A percentile compares a stretch with the other conserved stretches of the same genome.
phyloP scores from a whole-genome alignment of 2,329 filamentous ascomycete genomes.

The Aspergillus sclerotialis region DNA sequence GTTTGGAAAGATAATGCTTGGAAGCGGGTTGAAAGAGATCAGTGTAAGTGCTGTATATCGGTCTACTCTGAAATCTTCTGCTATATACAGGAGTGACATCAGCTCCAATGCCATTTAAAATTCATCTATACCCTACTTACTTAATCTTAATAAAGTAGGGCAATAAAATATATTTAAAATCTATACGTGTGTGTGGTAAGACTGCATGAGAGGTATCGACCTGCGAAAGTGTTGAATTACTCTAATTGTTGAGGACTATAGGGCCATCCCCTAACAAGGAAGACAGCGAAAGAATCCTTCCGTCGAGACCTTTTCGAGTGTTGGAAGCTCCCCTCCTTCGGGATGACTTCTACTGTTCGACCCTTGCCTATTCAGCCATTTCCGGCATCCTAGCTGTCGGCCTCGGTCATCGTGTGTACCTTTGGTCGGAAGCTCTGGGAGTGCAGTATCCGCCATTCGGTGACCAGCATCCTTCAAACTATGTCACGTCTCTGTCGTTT shows the following conservation, averaged over 20 bases:
- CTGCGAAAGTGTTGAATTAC: too few relatives aligned
- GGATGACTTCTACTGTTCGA: constrained; percentile 92
- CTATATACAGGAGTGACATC: neutral
- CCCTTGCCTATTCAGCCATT: constrained; percentile 74
- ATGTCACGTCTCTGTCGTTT: constrained; percentile 82
- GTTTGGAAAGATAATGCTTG: constrained; percentile 36
- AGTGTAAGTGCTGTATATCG: constrained; percentile 24
- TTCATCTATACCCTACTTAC: neutral
- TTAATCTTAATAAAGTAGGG: neutral
- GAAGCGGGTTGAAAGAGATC: constrained; percentile 22
- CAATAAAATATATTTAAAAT: constrained; percentile 1
- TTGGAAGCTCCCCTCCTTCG: constrained; percentile 83
- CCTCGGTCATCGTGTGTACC: constrained; percentile 69
- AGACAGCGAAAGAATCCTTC: constrained; percentile 45
- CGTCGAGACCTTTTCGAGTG: constrained; percentile 73
- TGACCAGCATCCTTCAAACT: constrained; percentile 43
- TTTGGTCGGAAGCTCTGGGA: constrained; percentile 74
- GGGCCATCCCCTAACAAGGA: constrained; percentile 15
- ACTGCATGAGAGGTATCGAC: too few relatives aligned
- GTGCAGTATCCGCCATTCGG: constrained; percentile 54
- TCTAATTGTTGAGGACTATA: constrained; percentile 14
- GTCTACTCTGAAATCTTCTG: neutral
- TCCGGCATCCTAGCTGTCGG: constrained; percentile 76
- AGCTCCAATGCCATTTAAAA: neutral
- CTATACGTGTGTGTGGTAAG: constrained; percentile 4